Evolutionary conservation across 176 grass and related monocot species (phyloP).

Genomic region (Leersia perrieri): DNA sequence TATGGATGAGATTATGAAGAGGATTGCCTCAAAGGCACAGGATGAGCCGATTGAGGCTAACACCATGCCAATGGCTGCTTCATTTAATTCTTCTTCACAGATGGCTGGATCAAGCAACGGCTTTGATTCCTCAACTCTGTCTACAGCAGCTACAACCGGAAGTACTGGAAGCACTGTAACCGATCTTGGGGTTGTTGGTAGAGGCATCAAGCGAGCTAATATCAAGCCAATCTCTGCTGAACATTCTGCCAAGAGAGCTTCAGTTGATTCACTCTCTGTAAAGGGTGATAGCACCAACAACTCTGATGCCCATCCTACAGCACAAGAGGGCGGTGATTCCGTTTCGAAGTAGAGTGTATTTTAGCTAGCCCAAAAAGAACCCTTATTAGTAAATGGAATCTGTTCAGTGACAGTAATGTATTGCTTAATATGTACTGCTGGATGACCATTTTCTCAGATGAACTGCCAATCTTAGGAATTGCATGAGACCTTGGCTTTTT

Average conservation of each 20-base stretch:
- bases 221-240: constrained; percentile 51
- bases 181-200: constrained; percentile 87
- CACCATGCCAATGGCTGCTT: constrained; percentile 43
- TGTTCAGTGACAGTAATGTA: background rate
- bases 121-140: constrained; percentile 72
- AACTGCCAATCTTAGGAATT: background rate
- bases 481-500: background rate
- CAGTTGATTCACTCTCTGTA: constrained; percentile 27
- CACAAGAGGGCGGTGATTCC: constrained; percentile 24
- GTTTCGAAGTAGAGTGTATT: constrained; percentile 36
- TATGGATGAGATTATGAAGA: constrained; percentile 46
- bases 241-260: constrained; percentile 37
- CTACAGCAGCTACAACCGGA: constrained; percentile 56
- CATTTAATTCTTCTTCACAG: constrained; percentile 69
- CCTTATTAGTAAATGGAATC: constrained; percentile 16
- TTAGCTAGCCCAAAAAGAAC: background rate
- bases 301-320: background rate
- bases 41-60: constrained; percentile 34
- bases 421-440: background rate
- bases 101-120: constrained; percentile 59
- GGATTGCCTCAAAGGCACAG: constrained; percentile 32
- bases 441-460: background rate
- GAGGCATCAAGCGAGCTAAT: constrained; percentile 82
- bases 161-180: constrained; percentile 70
- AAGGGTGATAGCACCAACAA: constrained; percentile 38